Base-by-base conservation (phyloP, 768 basidiomycete genomes). In the Suillus brevipes region DNA sequence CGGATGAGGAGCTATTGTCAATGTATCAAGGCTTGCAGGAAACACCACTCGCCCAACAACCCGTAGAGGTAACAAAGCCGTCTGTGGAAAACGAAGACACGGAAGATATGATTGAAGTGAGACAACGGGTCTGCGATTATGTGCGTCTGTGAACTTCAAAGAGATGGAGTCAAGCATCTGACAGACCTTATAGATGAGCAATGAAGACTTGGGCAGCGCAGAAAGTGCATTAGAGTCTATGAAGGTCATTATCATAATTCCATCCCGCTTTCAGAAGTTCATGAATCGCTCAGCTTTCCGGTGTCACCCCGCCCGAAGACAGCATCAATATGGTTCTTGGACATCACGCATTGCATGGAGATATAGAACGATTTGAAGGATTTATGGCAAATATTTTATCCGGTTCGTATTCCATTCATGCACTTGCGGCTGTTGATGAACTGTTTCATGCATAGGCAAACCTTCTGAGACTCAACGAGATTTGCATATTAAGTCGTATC, bases 401-500 rank as follows among this genome's bases (percentile, higher is more conserved):
- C 62, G 81, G 88, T 88, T 66, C 20, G 78, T 73, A 23, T 57
- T 52, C 20, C 25, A 43, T 50, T 45, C 34, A 20, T 49, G 2
- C 38, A 25, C 16, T 20, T 4, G 42, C 53, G 50, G 47, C 62
- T 66, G 20, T 68, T 38, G 20, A n/a, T 63, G 18, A 10, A 23
- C 28, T 79, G 67, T 12, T 73, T 13, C 8, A n/a, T 23, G 23
- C 37, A 42, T 63, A 25, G 77, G 20, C 23, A 65, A 67, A 47
- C 87, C 84, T 36, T 86, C 83, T 0, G 84, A 84, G 43, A 72
- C 66, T 20, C 90, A 91, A 67, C 85, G 87, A 2, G 87, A 94
- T 69, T 81, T 92, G 18, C 89, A 95, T 66, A 77, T 96, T 65
- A 88, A 87, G 73, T 81, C 87, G 0, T 84, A 91, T 71, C 76